phyloP scores from a whole-genome alignment of 306 rosid genomes.

The Pachyrhizus erosus region DNA sequence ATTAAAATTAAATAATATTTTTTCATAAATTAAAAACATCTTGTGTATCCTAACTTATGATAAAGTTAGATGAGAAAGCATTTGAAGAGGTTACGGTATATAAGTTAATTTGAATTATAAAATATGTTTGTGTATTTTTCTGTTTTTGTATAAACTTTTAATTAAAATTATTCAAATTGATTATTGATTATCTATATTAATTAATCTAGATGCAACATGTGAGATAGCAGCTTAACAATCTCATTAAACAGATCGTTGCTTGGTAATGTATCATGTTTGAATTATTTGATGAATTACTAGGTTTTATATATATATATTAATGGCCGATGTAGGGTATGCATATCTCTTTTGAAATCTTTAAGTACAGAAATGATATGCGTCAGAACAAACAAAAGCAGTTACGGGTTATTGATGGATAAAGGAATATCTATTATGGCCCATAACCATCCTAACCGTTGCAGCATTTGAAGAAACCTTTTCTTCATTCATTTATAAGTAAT shows the following conservation, averaged over 20 bases:
- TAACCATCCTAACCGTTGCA: background rate
- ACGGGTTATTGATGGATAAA: background rate
- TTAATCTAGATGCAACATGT: background rate
- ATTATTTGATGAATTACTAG: background rate
- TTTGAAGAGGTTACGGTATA: background rate
- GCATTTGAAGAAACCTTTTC: background rate
- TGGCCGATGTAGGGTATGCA: constrained; percentile 8
- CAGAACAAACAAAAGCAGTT: background rate
- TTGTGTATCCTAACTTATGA: background rate
- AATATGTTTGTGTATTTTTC: background rate
- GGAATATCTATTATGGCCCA: background rate
- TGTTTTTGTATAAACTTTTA: background rate
- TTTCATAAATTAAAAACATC: background rate
- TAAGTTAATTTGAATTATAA: background rate
- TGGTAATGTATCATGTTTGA: background rate
- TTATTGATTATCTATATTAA: background rate
- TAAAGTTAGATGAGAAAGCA: background rate
- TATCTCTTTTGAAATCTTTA: constrained; percentile 10
- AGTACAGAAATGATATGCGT: background rate
- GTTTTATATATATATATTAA: background rate
- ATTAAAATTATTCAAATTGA: background rate
- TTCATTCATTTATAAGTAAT: background rate
- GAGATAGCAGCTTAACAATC: background rate
- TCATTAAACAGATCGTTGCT: background rate
- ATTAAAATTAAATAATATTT: background rate